phyloP scores from a whole-genome alignment of 495 filamentous ascomycete genomes.

The Elaphomyces granulatus region DNA sequence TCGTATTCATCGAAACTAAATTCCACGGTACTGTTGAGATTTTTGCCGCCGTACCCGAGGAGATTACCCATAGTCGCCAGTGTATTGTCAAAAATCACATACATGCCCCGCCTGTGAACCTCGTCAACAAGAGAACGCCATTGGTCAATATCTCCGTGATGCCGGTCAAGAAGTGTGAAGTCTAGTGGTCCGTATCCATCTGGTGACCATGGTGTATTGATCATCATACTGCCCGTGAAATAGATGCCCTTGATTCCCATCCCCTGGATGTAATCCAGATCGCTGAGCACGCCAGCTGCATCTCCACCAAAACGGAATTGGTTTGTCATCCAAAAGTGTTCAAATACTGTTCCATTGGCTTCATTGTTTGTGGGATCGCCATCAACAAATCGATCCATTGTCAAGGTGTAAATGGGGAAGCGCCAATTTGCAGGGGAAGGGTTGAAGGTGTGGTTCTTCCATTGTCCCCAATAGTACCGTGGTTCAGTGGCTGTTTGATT shows the following conservation, averaged over 20 bases:
- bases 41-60: conserved; percentile 54
- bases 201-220: conserved; percentile 58
- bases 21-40: conserved; percentile 49
- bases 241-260: conserved; percentile 67
- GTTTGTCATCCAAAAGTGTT: conserved; percentile 53
- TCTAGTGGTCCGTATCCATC: conserved; percentile 58
- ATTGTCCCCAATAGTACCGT: conserved; percentile 47
- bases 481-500: conserved; percentile 44
- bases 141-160: conserved; percentile 46
- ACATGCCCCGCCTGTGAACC: conserved; percentile 53
- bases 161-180: conserved; percentile 54
- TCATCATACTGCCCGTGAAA: conserved; percentile 50
- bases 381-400: conserved; percentile 57
- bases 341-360: conserved; percentile 51
- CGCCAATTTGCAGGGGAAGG: conserved; percentile 55
- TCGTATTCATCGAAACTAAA: conserved; percentile 43
- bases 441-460: conserved; percentile 32
- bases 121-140: conserved; percentile 53
- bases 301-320: conserved; percentile 68
- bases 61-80: conserved; percentile 57
- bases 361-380: conserved; percentile 61
- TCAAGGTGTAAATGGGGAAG: conserved; percentile 57
- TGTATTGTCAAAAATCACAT: conserved; percentile 59
- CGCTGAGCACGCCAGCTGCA: conserved; percentile 46
- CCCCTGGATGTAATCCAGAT: conserved; percentile 59